These are phyloP conservation scores for Fusarium dimerum DNA, from an alignment of 2,329 filamentous ascomycete species.

Conservation along the genomic window DNA sequence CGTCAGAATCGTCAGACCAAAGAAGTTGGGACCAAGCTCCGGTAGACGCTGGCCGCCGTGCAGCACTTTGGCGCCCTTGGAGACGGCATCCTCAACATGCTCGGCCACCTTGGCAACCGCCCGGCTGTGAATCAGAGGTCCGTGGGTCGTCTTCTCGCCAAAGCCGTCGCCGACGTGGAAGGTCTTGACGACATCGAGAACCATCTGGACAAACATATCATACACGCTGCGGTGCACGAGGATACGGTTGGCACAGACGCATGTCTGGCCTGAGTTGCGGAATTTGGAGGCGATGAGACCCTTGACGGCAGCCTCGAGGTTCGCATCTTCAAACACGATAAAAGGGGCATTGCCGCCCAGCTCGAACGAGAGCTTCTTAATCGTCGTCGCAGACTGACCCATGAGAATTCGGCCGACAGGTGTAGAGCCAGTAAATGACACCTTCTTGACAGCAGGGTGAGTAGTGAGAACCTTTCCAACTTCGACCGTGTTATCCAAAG, in stretches of 20 bases:
- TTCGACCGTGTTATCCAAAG: conserved; percentile 70
- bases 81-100: conserved; percentile 59
- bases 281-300: conserved; percentile 72
- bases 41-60: background rate
- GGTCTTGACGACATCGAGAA: conserved; percentile 53
- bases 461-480: conserved; percentile 62
- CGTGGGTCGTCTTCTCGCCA: conserved; percentile 56
- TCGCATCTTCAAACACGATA: conserved; percentile 75
- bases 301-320: conserved; percentile 66
- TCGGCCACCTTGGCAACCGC: conserved; percentile 64
- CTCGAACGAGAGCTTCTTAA: conserved; percentile 76
- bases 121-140: conserved; percentile 65
- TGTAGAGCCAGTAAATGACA: conserved; percentile 70
- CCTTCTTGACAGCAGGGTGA: conserved; percentile 57
- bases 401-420: conserved; percentile 54
- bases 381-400: conserved; percentile 67
- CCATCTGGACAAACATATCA: conserved; percentile 52
- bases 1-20: conserved; percentile 68
- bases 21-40: conserved; percentile 68
- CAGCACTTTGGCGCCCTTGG: conserved; percentile 65
- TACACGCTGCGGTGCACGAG: conserved; percentile 62
- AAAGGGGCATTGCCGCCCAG: conserved; percentile 75
- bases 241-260: conserved; percentile 64
- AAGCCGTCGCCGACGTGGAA: conserved; percentile 62
- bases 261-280: conserved; percentile 72